These are phyloP conservation scores for Skeletonema costatum DNA, from an alignment of 108 stramenopile species.

Conservation along the genomic window DNA sequence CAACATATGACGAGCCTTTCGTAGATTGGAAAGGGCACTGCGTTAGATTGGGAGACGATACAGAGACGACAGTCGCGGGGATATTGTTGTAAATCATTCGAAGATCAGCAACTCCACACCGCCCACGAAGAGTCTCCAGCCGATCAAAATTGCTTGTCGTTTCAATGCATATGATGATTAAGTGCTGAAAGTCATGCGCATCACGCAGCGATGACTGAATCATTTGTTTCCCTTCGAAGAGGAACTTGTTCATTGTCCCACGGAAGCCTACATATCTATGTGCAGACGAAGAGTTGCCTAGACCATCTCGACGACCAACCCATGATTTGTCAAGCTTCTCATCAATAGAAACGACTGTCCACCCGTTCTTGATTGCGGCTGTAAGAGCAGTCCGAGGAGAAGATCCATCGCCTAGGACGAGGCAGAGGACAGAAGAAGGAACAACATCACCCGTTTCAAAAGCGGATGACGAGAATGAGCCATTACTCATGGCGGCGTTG, in stretches of 20 bases:
- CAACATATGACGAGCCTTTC: conserved; percentile 6
- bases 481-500: conserved; percentile 6
- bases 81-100: conserved; percentile 19
- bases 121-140: conserved; percentile 15
- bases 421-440: conserved; percentile 12
- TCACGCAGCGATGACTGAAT: conserved; percentile 10
- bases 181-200: conserved; percentile 1
- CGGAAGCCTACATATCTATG: conserved; percentile 13
- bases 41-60: conserved; percentile 8
- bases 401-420: conserved; percentile 20
- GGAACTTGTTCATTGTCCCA: conserved; percentile 14
- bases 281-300: not conserved
- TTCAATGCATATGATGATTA: conserved; percentile 22
- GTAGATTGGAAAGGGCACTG: conserved; percentile 6
- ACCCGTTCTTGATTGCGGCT: conserved; percentile 16
- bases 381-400: conserved; percentile 20
- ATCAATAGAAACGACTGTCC: conserved; percentile 23
- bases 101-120: conserved; percentile 19
- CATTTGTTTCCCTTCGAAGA: not conserved
- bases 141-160: not conserved
- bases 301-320: conserved; percentile 8
- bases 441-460: not conserved
- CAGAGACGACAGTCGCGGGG: conserved; percentile 23
- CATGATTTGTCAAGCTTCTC: conserved; percentile 23
- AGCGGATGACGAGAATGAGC: conserved; percentile 1